These are phyloP conservation scores for Saccharomycopsis capsularis DNA, from an alignment of 805 yeast genomes.

Conservation along the genomic window DNA sequence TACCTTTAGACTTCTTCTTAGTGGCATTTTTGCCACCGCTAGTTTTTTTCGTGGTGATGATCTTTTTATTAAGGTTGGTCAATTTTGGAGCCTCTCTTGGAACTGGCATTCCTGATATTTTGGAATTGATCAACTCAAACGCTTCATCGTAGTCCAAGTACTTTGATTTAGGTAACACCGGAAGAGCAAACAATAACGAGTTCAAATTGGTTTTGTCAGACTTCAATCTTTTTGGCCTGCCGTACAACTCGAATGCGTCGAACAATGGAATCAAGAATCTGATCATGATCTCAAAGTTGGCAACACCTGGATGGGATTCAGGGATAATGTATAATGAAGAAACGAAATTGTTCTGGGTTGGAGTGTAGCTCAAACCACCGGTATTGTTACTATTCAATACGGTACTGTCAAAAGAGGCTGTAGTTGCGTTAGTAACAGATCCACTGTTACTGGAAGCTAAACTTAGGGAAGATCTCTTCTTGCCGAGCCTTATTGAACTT, in stretches of 20 bases:
- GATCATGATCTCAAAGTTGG: constrained; percentile 65
- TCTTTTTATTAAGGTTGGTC: neutral
- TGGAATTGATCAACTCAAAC: constrained; percentile 19
- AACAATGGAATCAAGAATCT: constrained; percentile 61
- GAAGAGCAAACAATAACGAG: constrained; percentile 64
- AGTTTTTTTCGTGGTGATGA: neutral
- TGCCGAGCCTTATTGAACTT: constrained; percentile 13
- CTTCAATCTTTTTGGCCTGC: constrained; percentile 59
- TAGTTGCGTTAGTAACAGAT: neutral
- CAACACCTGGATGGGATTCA: constrained; percentile 63
- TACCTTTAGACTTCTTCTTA: constrained; percentile 11
- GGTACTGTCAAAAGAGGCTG: neutral
- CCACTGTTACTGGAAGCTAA: constrained; percentile 10
- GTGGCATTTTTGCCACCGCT: neutral
- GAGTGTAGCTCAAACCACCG: constrained; percentile 11
- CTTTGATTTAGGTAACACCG: constrained; percentile 63
- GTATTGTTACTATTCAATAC: neutral
- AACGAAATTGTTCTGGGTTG: constrained; percentile 13
- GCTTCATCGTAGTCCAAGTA: constrained; percentile 34
- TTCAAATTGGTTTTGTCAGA: constrained; percentile 48
- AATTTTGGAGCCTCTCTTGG: constrained; percentile 4
- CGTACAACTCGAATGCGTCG: constrained; percentile 66
- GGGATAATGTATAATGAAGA: constrained; percentile 52
- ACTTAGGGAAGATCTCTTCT: constrained; percentile 13
- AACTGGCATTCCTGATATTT: constrained; percentile 11